Base-by-base conservation (phyloP, 2,329 filamentous ascomycete genomes). In the Trichoderma atrobrunneum region DNA sequence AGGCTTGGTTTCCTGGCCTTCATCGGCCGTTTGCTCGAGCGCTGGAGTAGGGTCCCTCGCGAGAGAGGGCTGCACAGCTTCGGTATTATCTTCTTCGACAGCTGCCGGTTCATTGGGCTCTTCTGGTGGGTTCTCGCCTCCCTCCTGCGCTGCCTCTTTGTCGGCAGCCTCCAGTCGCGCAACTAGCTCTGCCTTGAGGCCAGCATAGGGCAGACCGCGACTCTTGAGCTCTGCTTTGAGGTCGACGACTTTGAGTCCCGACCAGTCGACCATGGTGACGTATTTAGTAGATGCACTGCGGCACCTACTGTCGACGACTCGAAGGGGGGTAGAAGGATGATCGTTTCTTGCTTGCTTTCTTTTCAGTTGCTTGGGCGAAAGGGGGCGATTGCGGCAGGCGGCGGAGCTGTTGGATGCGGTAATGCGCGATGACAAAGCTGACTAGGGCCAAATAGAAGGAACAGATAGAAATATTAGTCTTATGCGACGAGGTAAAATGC, bases 141-240 rank as follows among this genome's bases (percentile, higher is more conserved):
- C 32, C 8, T 61, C 11, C 14, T 72, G 66, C n/a, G 63, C 63
- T 21, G 67, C 60, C 51, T 74, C 60, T 28, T 73, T 71, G 66
- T 78, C 78, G 30, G 76, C 75, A n/a, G 73, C 77, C 61, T 84
- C 78, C 60, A 95, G 82, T 72, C 91, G 88, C 73, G 91, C 87
- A 71, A 95, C 86, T 61, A 94, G 87, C 73, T 92, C 92, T 28
- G 90, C 86, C 79, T 94, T 93, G 67, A 94, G 85, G 10, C 93
- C 93, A 28, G 88, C 88, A 73, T 90, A 87, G 7, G 89, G 84
- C 51, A 95, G 87, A n/a, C 90, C 90, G 74, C 92, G 88, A 72
- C 85, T 86, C 82, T 93, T 94, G 56, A 95, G 86, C 84, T 94
- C 92, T 26, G 89, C 88, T 81, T 91, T 92, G 72, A 95, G 87